A percentile compares a stretch with the other conserved stretches of the same genome.
phyloP scores from a whole-genome alignment of 1,284 basidiomycete species.

The Trichosporon ovoides region DNA sequence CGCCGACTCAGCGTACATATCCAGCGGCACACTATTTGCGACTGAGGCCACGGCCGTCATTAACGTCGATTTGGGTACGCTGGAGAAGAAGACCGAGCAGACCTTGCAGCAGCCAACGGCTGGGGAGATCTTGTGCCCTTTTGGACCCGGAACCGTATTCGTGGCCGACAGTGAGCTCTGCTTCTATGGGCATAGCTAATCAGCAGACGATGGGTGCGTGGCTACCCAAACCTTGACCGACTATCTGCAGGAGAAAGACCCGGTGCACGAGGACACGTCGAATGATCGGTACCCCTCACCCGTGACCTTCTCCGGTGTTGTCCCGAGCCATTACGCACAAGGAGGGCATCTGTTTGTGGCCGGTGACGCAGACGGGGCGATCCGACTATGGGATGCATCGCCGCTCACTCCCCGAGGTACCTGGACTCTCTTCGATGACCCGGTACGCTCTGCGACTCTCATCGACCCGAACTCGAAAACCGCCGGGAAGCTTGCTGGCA shows the following conservation, averaged over 20 bases:
- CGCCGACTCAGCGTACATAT: slow-evolving; percentile 10
- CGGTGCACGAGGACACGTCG: not conserved
- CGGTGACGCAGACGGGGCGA: slow-evolving; percentile 44
- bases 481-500: slow-evolving; percentile 61
- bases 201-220: slow-evolving; percentile 9
- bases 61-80: slow-evolving; percentile 12
- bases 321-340: slow-evolving; percentile 10
- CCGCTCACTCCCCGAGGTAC: slow-evolving; percentile 23
- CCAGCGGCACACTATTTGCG: slow-evolving; percentile 3
- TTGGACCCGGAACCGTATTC: slow-evolving; percentile 13
- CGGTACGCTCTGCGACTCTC: slow-evolving; percentile 30
- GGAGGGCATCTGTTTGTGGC: slow-evolving; percentile 27
- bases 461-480: slow-evolving; percentile 22
- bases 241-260: slow-evolving; percentile 11
- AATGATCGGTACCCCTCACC: slow-evolving; percentile 31
- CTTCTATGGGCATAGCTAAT: not conserved
- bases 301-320: slow-evolving; percentile 28
- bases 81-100: slow-evolving; percentile 7
- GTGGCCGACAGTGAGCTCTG: slow-evolving; percentile 12
- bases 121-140: slow-evolving; percentile 13
- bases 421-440: slow-evolving; percentile 51
- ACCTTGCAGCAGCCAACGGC: not conserved
- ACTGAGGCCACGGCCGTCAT: not conserved
- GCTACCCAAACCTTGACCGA: slow-evolving; percentile 16
- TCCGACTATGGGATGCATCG: slow-evolving; percentile 41